Percentiles rank a stretch among this genome's conserved stretches.
Conservation (phyloP, 176 grass and related monocot species). For the Pontederia crassipes region DNA sequence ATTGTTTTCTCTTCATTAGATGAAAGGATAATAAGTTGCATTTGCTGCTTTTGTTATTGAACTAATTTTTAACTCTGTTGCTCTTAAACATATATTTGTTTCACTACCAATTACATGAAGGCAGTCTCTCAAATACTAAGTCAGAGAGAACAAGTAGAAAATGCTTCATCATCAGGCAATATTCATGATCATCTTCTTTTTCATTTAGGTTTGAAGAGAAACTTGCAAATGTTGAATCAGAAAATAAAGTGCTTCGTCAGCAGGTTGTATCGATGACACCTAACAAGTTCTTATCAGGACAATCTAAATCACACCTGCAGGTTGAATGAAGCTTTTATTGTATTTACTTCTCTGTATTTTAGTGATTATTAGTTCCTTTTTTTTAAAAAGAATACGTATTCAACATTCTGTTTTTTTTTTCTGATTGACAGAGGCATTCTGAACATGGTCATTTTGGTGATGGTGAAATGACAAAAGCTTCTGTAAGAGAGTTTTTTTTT, state of each 20-base stretch:
- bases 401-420: conserved; percentile 23
- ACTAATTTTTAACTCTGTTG: too few species aligned
- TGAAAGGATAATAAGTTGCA: too few species aligned
- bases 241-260: conserved; percentile 45
- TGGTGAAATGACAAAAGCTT: conserved; percentile 37
- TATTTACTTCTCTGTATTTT: neutral
- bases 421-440: conserved; percentile 44
- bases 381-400: neutral
- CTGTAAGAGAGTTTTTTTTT: conserved; percentile 37
- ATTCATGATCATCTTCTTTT: conserved; percentile 9
- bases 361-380: neutral
- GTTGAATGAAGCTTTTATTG: conserved; percentile 16
- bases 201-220: conserved; percentile 48
- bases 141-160: too few species aligned
- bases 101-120: too few species aligned
- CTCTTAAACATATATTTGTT: too few species aligned
- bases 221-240: conserved; percentile 32
- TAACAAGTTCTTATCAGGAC: conserved; percentile 15
- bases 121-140: too few species aligned
- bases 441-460: conserved; percentile 49
- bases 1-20: too few species aligned
- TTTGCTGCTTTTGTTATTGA: too few species aligned
- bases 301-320: conserved; percentile 4
- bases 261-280: conserved; percentile 21
- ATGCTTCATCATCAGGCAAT: too few species aligned